Evolutionary conservation across 116 monocot species (phyloP).

Genomic region (Iris pallida): DNA sequence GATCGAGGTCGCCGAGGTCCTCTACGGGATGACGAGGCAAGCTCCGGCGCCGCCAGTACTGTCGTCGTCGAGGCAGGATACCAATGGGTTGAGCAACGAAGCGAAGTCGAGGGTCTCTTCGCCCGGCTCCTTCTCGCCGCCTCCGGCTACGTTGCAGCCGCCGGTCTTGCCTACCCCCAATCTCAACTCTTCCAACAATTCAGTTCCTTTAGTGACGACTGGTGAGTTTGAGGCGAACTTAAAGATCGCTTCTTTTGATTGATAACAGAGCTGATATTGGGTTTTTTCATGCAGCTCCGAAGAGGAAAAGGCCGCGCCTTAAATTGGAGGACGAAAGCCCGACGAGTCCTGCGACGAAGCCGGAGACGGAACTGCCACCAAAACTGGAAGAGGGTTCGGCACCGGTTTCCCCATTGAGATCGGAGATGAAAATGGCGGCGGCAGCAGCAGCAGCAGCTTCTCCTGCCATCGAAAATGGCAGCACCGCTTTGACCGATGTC

Average conservation of each 20-base stretch:
- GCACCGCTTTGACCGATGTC: conserved; percentile 1
- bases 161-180: conserved; percentile 20
- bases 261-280: not conserved
- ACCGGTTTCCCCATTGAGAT: conserved; percentile 42
- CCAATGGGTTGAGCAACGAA: conserved; percentile 38
- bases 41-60: conserved; percentile 5
- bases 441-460: not conserved
- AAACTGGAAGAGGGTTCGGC: conserved; percentile 31
- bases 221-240: conserved; percentile 15
- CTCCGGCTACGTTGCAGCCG: conserved; percentile 17
- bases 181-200: conserved; percentile 5
- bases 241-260: too few species aligned
- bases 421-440: conserved; percentile 30
- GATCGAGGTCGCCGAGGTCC: conserved; percentile 96
- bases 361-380: conserved; percentile 26
- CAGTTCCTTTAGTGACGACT: conserved; percentile 22
- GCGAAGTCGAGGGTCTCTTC: conserved; percentile 55
- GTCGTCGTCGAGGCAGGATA: conserved; percentile 46
- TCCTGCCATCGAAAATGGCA: conserved; percentile 30
- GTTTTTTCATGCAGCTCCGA: conserved; percentile 43
- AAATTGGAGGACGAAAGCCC: conserved; percentile 61
- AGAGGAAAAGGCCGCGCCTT: conserved; percentile 67
- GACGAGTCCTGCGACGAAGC: conserved; percentile 33
- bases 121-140: conserved; percentile 33
- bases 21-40: conserved; percentile 81